These are phyloP conservation scores for Smittium culicis DNA, from an alignment of 371 early-diverging fungal species.

Conservation along the genomic window DNA sequence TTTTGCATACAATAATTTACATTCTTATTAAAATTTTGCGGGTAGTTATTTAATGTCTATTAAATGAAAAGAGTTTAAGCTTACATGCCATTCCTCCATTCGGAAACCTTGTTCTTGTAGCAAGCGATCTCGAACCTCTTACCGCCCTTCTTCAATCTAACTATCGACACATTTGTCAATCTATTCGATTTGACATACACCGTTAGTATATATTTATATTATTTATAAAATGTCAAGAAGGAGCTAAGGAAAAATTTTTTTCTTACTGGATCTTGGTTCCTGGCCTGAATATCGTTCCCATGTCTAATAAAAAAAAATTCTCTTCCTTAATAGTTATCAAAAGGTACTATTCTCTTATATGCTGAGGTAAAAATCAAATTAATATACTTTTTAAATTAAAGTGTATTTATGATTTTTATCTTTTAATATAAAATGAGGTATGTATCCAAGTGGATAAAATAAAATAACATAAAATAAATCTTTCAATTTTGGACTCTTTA, in stretches of 20 bases:
- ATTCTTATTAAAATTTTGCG: not conserved
- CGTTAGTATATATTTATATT: not conserved
- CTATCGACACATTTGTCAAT: constrained; percentile 89
- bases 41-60: too few relatives aligned
- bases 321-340: too few relatives aligned
- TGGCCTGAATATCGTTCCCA: constrained; percentile 10
- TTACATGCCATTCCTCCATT: constrained; percentile 87
- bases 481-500: too few relatives aligned
- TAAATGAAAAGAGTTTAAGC: constrained; percentile 16
- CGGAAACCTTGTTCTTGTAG: constrained; percentile 97
- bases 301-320: too few relatives aligned
- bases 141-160: constrained; percentile 90
- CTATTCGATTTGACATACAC: constrained; percentile 22
- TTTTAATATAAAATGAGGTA: too few relatives aligned
- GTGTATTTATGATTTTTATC: too few relatives aligned
- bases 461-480: too few relatives aligned
- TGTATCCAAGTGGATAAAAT: too few relatives aligned
- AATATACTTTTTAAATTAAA: too few relatives aligned
- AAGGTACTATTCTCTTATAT: too few relatives aligned
- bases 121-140: constrained; percentile 96
- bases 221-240: not conserved
- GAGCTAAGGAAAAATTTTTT: not conserved
- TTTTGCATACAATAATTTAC: too few relatives aligned
- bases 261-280: constrained; percentile 11
- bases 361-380: too few relatives aligned